Percentiles rank a stretch among this genome's conserved stretches.
Evolutionary conservation across 2,329 filamentous ascomycete species (phyloP).

Genomic region (Plectosphaerella sp.): DNA sequence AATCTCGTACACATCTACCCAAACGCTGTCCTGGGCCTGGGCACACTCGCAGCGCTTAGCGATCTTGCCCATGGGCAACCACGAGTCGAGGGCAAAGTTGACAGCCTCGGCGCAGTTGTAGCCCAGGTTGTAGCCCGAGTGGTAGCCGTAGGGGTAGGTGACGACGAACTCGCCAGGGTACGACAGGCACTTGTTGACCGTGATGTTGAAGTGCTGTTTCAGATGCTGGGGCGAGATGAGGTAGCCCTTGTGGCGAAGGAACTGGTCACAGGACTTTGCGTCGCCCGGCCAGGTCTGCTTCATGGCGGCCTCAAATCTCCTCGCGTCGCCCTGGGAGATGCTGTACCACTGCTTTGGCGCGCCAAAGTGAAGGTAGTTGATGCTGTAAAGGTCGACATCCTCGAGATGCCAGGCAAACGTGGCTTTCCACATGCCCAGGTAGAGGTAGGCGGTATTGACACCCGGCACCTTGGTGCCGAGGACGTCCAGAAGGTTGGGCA

Average conservation of each 20-base stretch:
- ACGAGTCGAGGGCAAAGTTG: conserved; percentile 94
- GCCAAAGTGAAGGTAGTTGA: conserved; percentile 99
- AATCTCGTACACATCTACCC: conserved; percentile 95
- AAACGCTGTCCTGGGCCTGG: conserved; percentile 92
- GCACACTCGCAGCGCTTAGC: conserved; percentile 97
- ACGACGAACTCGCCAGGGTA: conserved; percentile 98
- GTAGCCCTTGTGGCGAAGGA: conserved; percentile 95
- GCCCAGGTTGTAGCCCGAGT: conserved; percentile 94
- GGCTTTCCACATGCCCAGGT: conserved; percentile 99
- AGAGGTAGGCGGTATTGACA: conserved; percentile 96
- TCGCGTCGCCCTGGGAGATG: conserved; percentile 91
- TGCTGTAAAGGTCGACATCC: conserved; percentile 97
- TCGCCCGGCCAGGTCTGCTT: conserved; percentile 91
- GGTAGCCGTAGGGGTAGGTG: conserved; percentile 96
- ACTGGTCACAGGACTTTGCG: conserved; percentile 92
- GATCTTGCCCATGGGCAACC: conserved; percentile 91
- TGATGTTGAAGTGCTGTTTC: conserved; percentile 85
- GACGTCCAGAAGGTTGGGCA: conserved; percentile 90
- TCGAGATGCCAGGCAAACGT: conserved; percentile 99
- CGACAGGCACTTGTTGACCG: conserved; percentile 91
- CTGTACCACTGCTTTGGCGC: conserved; percentile 99
- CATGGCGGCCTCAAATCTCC: conserved; percentile 92
- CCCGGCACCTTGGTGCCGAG: conserved; percentile 93
- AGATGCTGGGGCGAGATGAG: conserved; percentile 88
- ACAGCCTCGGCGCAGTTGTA: conserved; percentile 99